Evolutionary conservation across 306 rosid genomes (phyloP).

Genomic region (Ceratonia siliqua): DNA sequence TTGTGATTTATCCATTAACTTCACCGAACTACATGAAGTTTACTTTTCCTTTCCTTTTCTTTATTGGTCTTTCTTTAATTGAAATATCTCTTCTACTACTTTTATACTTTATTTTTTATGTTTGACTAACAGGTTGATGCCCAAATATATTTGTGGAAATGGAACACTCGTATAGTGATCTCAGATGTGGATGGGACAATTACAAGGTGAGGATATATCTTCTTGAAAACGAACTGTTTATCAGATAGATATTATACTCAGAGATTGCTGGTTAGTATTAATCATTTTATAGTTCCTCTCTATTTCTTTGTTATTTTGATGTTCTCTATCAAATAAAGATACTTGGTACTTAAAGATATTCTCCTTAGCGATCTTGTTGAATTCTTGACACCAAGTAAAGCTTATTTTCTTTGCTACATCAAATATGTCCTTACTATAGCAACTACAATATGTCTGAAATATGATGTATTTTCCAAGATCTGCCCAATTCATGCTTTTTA

Average conservation of each 20-base stretch:
- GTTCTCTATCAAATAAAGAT: conserved; percentile 3
- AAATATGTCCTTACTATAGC: background rate
- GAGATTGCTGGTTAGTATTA: background rate
- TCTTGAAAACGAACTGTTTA: no score
- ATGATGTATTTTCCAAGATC: background rate
- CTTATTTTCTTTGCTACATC: background rate
- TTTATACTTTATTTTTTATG: conserved; percentile 22
- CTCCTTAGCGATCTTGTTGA: background rate
- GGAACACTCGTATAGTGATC: conserved; percentile 84
- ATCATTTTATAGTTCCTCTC: conserved; percentile 16
- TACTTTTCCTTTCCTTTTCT: conserved; percentile 16
- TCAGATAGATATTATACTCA: background rate
- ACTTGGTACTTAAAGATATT: background rate
- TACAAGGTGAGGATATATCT: conserved; percentile 66
- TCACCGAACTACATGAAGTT: background rate
- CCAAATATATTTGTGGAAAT: conserved; percentile 87
- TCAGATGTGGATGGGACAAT: conserved; percentile 99
- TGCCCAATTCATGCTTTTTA: conserved; percentile 10
- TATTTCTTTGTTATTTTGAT: conserved; percentile 22
- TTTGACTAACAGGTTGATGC: conserved; percentile 73
- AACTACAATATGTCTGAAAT: background rate
- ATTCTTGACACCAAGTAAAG: background rate
- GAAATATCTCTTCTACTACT: background rate
- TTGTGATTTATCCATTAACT: conserved; percentile 27
- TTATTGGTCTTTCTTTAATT: conserved; percentile 9